Percentiles rank a stretch among this genome's conserved stretches.
phyloP scores from a whole-genome alignment of 306 rosid genomes.

The Vicia sativa region DNA sequence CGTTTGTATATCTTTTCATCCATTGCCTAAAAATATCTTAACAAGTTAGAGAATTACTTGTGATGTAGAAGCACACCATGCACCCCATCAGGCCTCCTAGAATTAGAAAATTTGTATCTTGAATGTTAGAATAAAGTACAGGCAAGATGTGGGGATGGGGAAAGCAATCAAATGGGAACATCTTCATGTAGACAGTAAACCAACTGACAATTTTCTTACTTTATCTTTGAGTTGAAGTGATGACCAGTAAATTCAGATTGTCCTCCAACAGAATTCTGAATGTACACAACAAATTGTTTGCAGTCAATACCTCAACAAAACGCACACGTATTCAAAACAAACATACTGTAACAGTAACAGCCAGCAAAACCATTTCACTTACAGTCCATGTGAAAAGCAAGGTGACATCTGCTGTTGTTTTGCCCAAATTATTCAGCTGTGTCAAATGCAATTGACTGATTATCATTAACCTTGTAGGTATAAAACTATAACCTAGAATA shows the following conservation, averaged over 20 bases:
- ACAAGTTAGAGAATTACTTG: slow-evolving; percentile 55
- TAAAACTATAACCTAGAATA: slow-evolving; percentile 19
- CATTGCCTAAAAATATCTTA: slow-evolving; percentile 16
- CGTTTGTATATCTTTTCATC: slow-evolving; percentile 21
- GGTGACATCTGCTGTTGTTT: slow-evolving; percentile 73
- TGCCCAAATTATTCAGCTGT: slow-evolving; percentile 81
- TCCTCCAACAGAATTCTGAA: slow-evolving; percentile 96
- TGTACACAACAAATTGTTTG: slow-evolving; percentile 29
- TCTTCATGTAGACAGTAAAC: slow-evolving; percentile 30
- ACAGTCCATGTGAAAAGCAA: slow-evolving; percentile 98
- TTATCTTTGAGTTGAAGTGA: slow-evolving; percentile 71
- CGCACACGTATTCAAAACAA: slow-evolving; percentile 9
- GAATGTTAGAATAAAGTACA: slow-evolving; percentile 45
- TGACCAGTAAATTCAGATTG: slow-evolving; percentile 83
- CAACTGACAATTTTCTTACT: slow-evolving; percentile 54
- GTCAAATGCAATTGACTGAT: slow-evolving; percentile 25
- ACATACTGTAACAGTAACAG: slow-evolving; percentile 25
- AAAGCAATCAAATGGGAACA: slow-evolving; percentile 26
- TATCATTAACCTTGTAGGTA: slow-evolving; percentile 15
- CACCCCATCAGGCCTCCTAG: slow-evolving; percentile 77
- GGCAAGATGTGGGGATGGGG: not conserved
- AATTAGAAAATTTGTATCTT: slow-evolving; percentile 35
- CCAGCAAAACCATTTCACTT: slow-evolving; percentile 43
- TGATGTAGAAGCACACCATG: slow-evolving; percentile 84
- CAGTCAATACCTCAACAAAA: slow-evolving; percentile 34